Percentiles rank a stretch among this genome's conserved stretches.
Evolutionary conservation across 2,329 filamentous ascomycete genomes (phyloP).

Genomic region (Diaporthe ilicicola): DNA sequence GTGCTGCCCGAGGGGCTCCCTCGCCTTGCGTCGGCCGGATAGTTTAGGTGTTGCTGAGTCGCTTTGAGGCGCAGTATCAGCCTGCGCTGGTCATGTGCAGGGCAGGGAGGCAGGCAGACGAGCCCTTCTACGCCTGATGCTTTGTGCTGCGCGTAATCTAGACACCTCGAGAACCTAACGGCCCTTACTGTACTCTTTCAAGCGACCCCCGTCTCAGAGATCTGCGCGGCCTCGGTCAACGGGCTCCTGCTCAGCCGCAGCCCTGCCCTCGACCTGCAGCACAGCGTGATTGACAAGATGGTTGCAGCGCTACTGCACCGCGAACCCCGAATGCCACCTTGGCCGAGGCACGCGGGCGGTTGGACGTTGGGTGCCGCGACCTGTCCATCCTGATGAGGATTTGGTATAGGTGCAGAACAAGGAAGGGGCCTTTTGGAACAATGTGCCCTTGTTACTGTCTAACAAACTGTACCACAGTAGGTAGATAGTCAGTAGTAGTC

Average conservation of each 20-base stretch:
- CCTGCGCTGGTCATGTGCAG: not conserved
- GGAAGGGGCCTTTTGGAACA: not conserved
- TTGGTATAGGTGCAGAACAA: not conserved
- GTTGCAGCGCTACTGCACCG: conserved; percentile 21
- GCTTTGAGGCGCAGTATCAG: not conserved
- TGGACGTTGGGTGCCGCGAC: not conserved
- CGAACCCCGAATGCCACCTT: conserved; percentile 20
- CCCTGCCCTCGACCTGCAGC: not conserved
- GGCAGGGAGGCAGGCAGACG: too few relatives aligned
- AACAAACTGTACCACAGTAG: too few relatives aligned
- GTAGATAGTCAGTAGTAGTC: not conserved
- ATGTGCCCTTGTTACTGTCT: too few relatives aligned
- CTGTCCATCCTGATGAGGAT: too few relatives aligned
- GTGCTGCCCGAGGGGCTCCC: not conserved
- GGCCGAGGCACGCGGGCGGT: not conserved
- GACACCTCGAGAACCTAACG: too few relatives aligned
- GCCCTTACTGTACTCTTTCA: too few relatives aligned
- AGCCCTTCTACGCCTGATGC: not conserved
- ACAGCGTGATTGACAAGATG: not conserved
- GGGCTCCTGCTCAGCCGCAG: conserved; percentile 1
- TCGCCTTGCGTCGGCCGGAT: not conserved
- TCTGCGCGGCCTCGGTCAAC: not conserved
- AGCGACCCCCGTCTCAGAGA: not conserved
- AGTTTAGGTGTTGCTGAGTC: not conserved
- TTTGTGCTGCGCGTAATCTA: not conserved